Base-by-base conservation (phyloP, 768 basidiomycete genomes). In the Austroboletus festivus region DNA sequence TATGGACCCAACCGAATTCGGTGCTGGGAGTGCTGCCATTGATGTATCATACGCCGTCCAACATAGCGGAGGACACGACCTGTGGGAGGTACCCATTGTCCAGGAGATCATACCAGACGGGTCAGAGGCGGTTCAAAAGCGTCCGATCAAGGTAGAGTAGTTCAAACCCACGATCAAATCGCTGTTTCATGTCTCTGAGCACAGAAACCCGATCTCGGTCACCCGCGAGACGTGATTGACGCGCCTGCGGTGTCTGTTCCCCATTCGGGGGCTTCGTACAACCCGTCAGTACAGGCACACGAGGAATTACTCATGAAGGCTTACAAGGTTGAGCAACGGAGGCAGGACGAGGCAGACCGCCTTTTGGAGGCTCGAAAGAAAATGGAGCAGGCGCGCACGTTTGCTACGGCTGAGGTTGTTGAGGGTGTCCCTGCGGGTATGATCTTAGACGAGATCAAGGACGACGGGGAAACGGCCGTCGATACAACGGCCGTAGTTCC, bases 191-290 rank as follows among this genome's bases (percentile, higher is more conserved):
- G 19, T 10, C 10, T 38, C 10, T 30, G 19, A 24, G n/a, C 49
- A 20, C 49, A 85, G 82, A 70, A 77, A 37, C 84, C 85, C 6
- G 56, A 69, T 0, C 63, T 72, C 3, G 60, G 62, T 10, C 73
- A 77, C 46, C 75, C 76, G 0, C 76, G 79, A 34, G 59, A 78
- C 19, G 47, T 65, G 19, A 90, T 90, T 50, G 73, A 77, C 9
- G 54, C 86, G 0, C 80, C 85, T 1, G 85, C 89, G 1, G 78
- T 92, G 1, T 57, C 71, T 1, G 69, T 82, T 3, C 93, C 93
- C 0, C 89, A 89, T 55, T 81, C 81, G 26, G 93, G 93, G 18
- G 79, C 85, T 3, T 93, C 91, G 16, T 97, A 97, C 63, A 96
- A 96, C 62, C 93, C 93, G 0, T 81, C 83, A 0, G 80, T 78